Evolutionary conservation across 2,329 filamentous ascomycete genomes (phyloP), one percentile per base, ranked within the genome.

Genomic region (Salinomyces thailandicus): DNA sequence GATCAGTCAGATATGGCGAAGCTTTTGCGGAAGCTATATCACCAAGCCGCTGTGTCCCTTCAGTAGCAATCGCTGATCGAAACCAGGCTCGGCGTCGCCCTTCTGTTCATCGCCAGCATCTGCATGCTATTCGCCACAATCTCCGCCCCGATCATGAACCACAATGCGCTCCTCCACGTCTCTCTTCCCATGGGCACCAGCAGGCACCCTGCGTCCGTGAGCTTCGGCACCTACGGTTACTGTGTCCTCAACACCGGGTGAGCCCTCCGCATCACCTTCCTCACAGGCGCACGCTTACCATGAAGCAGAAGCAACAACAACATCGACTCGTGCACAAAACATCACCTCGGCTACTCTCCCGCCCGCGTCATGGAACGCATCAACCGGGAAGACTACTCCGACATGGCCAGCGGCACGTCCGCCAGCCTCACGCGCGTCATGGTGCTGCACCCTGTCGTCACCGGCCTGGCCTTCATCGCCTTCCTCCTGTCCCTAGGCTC

Each of bases 371-470:
- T 78, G 37, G 47, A 49, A 38, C 31, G 40, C 11, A 44, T 62
- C 31, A 60, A 66, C 38, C 49, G 51, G 33, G 59, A 26, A 8
- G 9, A 8, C 22, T 68, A 71, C 54, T 64, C 63, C 43, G 47
- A 56, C 33, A 61, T 63, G 39, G 59, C 66, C 14, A 57, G 59
- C 39, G 55, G 62, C 42, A 67, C 70, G 5, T 57, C 66, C 39
- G 64, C 65, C 44, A 61, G 57, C 18, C 62, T 79, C 27, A 77
- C 75, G 28, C 62, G 64, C 44, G 70, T 72, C 43, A 73, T 79
- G 72, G 58, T 79, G 35, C 65, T 80, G 40, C 75, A 79, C 60
- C 73, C 76, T 18, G 60, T 79, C 49, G 72, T 67, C n/a, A 65
- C 67, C 41, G 73, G 61, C 37, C 54, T 78, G 3, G 62, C 67